phyloP scores from a whole-genome alignment of 2,329 filamentous ascomycete genomes.

The Claviceps sp. region DNA sequence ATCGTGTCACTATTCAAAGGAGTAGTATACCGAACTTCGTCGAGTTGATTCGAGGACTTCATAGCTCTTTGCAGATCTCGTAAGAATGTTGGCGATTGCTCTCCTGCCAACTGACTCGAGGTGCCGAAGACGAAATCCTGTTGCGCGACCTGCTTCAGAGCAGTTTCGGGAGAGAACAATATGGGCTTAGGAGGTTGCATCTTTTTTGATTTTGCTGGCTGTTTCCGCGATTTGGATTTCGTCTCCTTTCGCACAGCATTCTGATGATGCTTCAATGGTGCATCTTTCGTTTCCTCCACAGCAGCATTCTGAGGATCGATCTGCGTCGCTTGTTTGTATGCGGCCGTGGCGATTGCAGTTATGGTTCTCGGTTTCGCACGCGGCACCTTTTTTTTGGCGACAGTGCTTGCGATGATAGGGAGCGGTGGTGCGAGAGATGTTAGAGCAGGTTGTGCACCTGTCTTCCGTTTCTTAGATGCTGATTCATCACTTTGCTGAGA shows the following conservation, averaged over 20 bases:
- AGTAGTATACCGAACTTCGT: conserved; percentile 26
- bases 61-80: conserved; percentile 50
- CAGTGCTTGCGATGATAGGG: conserved; percentile 14
- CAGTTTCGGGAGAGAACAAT: conserved; percentile 56
- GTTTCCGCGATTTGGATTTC: conserved; percentile 21
- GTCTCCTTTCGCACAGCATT: conserved; percentile 12
- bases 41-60: conserved; percentile 37
- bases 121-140: conserved; percentile 80
- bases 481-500: conserved; percentile 1
- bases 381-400: conserved; percentile 35
- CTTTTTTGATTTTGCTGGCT: conserved; percentile 17
- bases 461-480: neutral
- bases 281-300: neutral
- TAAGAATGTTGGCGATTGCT: conserved; percentile 55
- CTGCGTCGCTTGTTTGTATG: conserved; percentile 35
- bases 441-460: conserved; percentile 2
- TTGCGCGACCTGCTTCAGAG: conserved; percentile 47
- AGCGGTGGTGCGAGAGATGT: neutral
- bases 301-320: conserved; percentile 13
- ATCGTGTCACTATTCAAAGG: conserved; percentile 25
- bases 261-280: conserved; percentile 6
- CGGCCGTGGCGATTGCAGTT: conserved; percentile 62
- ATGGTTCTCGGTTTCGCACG: conserved; percentile 66
- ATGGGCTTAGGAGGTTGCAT: conserved; percentile 28
- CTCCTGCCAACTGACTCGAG: conserved; percentile 65